These are phyloP conservation scores for Hagleromyces aurorensis DNA, from an alignment of 805 yeast species.

Conservation along the genomic window DNA sequence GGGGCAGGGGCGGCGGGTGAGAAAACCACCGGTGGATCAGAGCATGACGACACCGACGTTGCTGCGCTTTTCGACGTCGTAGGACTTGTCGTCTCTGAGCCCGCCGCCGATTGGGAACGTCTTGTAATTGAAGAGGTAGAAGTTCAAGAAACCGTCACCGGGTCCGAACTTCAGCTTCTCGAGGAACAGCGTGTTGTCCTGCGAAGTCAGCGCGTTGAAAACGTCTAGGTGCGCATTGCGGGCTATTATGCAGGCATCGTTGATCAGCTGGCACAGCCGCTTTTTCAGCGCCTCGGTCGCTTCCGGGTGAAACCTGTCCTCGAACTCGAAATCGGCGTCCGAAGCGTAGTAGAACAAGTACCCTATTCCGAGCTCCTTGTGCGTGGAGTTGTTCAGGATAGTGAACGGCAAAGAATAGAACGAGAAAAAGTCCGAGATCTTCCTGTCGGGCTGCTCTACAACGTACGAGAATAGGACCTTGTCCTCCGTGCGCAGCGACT, in stretches of 20 bases:
- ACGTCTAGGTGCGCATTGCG: constrained; percentile 69
- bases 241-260: constrained; percentile 71
- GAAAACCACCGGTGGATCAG: too few relatives aligned
- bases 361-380: constrained; percentile 72
- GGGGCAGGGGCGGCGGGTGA: too few relatives aligned
- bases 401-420: constrained; percentile 85
- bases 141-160: constrained; percentile 90
- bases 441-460: constrained; percentile 47
- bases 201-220: constrained; percentile 85
- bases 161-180: constrained; percentile 80
- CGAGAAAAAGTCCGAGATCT: constrained; percentile 81
- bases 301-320: constrained; percentile 33
- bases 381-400: constrained; percentile 57
- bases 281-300: constrained; percentile 41
- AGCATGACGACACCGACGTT: constrained; percentile 89
- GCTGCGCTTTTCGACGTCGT: constrained; percentile 51
- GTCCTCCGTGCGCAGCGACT: constrained; percentile 7
- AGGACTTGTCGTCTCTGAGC: constrained; percentile 45
- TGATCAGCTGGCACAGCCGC: constrained; percentile 54
- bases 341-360: constrained; percentile 87
- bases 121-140: constrained; percentile 84
- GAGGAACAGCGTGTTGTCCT: constrained; percentile 80
- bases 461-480: constrained; percentile 72
- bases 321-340: constrained; percentile 42
- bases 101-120: constrained; percentile 82